Evolutionary conservation across 495 filamentous ascomycete species (phyloP), one percentile per base, ranked within the genome.

Genomic region (Trypethelium eluteriae): DNA sequence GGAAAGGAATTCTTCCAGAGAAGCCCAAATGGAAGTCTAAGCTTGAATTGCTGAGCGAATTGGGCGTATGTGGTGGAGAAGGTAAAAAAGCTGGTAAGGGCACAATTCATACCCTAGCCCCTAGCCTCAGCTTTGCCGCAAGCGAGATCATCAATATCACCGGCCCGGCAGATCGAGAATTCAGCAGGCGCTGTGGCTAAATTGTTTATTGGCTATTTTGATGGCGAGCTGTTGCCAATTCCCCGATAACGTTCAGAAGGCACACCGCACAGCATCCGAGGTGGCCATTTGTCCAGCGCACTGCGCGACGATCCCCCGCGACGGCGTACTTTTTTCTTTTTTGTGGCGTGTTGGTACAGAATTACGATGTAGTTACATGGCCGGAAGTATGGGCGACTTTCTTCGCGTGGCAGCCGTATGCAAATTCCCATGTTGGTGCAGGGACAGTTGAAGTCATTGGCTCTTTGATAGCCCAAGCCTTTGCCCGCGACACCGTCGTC

Each of bases 121-220:
- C 53, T 7, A 59, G 32, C 18, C 36, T 36, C 11, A 59, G 32
- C 18, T 59, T 36, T 59, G 6, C 53, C 53, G 32, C 53, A 59
- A 59, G 53, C 53, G 53, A 59, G 53, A 59, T 59, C 53, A 59
- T 59, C 53, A 59, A 59, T 59, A 59, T 7, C 32, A 59, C 53
- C 32, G 18, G 53, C 32, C 5, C 53, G 36, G 53, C 53, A 10
- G 4, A 35, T 34, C 32, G 53, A 36, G n/a, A 36, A 36, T 32
- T 7, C 5, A 14, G n/a, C 49, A n/a, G 49, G 5, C 5, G 18
- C n/a, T 25, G 53, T 59, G 53, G 53, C 32, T 59, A 59, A 35
- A 59, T 10, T 18, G 53, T 35, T 59, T 59, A 59, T 59, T 59
- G 53, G 53, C 53, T 36, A 34, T 53, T 59, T 7, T 7, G 5